Percentiles rank a stretch among this genome's conserved stretches.
These are phyloP conservation scores for Fimicolochytrium jonesii DNA, from an alignment of 192 early-diverging fungal genomes.

Conservation along the genomic window DNA sequence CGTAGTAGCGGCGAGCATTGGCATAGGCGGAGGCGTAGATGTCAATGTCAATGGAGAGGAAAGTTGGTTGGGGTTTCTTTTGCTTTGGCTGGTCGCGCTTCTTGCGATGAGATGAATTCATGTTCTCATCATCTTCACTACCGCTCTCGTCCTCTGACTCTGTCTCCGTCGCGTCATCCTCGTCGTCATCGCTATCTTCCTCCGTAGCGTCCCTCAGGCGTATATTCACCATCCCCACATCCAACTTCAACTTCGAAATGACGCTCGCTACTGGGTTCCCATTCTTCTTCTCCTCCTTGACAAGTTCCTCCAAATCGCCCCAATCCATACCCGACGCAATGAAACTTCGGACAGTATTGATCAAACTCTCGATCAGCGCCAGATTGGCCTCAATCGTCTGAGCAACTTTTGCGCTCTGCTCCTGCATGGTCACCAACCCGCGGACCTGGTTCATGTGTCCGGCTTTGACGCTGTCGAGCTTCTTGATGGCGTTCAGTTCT, in stretches of 20 bases:
- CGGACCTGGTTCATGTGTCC: conserved; percentile 76
- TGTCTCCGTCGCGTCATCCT: conserved; percentile 54
- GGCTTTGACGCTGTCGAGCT: conserved; percentile 74
- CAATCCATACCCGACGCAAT: conserved; percentile 94
- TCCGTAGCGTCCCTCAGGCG: conserved; percentile 41
- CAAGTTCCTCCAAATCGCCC: conserved; percentile 85
- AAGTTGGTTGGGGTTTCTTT: conserved; percentile 3
- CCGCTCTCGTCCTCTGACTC: conserved; percentile 42
- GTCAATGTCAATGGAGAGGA: conserved; percentile 74
- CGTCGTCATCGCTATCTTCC: conserved; percentile 16
- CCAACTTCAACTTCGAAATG: conserved; percentile 71
- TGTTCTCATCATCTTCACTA: conserved; percentile 28
- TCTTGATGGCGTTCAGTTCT: conserved; percentile 72
- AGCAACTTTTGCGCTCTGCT: conserved; percentile 67
- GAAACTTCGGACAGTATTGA: conserved; percentile 81
- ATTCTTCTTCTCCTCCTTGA: conserved; percentile 72
- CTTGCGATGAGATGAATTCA: no score
- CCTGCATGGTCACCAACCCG: conserved; percentile 69
- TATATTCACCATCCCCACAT: conserved; percentile 75
- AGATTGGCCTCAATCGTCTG: conserved; percentile 81
- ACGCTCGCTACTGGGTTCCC: conserved; percentile 78
- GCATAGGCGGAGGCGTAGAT: conserved; percentile 84
- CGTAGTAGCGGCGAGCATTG: conserved; percentile 88
- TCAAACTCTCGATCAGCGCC: conserved; percentile 80
- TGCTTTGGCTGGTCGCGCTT: no score